Percentiles rank a stretch among this genome's conserved stretches.
Evolutionary conservation across 495 filamentous ascomycete species (phyloP).

Genomic region (Podospora didyma): DNA sequence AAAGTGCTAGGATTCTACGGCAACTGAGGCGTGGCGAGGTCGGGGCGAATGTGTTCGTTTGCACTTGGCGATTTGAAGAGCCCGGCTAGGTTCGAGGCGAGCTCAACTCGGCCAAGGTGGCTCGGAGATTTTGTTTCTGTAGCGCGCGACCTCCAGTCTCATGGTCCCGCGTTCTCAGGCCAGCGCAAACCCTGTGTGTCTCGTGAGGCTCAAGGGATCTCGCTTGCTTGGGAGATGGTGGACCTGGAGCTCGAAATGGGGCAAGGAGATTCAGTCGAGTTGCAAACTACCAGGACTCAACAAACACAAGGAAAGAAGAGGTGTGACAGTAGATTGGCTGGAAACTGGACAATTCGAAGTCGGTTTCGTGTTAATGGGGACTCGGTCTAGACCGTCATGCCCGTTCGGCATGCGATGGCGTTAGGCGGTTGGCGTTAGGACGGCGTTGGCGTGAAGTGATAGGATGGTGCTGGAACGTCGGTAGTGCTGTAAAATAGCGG

Average conservation of each 20-base stretch:
- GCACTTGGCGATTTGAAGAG: no score
- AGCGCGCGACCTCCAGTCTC: slow-evolving; percentile 14
- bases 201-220: background rate
- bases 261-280: no score
- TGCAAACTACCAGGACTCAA: no score
- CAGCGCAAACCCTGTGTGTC: background rate
- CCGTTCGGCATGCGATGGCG: background rate
- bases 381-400: no score
- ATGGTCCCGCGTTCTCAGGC: slow-evolving; percentile 21
- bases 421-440: background rate
- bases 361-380: no score
- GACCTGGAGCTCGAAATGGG: background rate
- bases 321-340: no score
- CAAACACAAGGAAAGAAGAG: no score
- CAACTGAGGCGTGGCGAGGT: no score
- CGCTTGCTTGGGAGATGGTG: background rate
- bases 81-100: background rate
- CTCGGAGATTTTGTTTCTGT: slow-evolving; percentile 13
- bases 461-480: background rate
- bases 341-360: no score
- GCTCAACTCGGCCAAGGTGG: slow-evolving; percentile 21
- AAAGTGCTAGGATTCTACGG: background rate
- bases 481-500: background rate
- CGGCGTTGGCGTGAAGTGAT: no score
- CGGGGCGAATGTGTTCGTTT: no score